phyloP scores from a whole-genome alignment of 1,139 yeast genomes.

The Geotrichum macrosporum region DNA sequence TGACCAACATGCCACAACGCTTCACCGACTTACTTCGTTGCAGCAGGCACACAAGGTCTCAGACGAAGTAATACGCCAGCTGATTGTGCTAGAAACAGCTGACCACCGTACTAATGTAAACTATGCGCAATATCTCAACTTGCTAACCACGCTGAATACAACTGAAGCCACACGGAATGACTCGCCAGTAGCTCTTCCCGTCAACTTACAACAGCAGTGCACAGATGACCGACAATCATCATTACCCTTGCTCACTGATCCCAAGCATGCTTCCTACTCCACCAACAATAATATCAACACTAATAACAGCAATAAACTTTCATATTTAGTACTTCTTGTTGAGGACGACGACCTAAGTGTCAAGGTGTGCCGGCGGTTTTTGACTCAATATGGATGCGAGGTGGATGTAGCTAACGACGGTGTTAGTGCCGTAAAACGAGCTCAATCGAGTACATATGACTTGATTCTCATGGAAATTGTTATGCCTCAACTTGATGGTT shows the following conservation, averaged over 20 bases:
- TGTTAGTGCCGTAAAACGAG: slow-evolving; percentile 74
- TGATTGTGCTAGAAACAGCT: slow-evolving; percentile 12
- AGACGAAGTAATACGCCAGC: slow-evolving; percentile 19
- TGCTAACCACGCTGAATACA: slow-evolving; percentile 10
- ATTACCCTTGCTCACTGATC: no score
- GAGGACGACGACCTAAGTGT: slow-evolving; percentile 86
- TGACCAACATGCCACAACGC: slow-evolving; percentile 14
- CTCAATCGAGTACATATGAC: slow-evolving; percentile 63
- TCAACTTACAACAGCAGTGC: no score
- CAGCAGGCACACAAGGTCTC: slow-evolving; percentile 16
- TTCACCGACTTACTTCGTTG: slow-evolving; percentile 13
- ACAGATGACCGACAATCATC: no score
- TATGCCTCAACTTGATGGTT: slow-evolving; percentile 93
- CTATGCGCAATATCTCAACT: slow-evolving; percentile 7
- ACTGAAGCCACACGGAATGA: slow-evolving; percentile 14
- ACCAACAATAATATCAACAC: no score
- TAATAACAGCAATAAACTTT: no score
- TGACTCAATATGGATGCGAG: slow-evolving; percentile 83
- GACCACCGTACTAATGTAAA: not conserved
- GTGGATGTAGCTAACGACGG: slow-evolving; percentile 94
- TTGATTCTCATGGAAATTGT: slow-evolving; percentile 89
- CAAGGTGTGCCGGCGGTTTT: slow-evolving; percentile 48
- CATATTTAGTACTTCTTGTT: slow-evolving; percentile 55
- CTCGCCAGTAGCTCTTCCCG: not conserved
- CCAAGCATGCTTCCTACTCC: no score